phyloP scores from a whole-genome alignment of 805 yeast genomes.

The Torulaspora microellipsoides region DNA sequence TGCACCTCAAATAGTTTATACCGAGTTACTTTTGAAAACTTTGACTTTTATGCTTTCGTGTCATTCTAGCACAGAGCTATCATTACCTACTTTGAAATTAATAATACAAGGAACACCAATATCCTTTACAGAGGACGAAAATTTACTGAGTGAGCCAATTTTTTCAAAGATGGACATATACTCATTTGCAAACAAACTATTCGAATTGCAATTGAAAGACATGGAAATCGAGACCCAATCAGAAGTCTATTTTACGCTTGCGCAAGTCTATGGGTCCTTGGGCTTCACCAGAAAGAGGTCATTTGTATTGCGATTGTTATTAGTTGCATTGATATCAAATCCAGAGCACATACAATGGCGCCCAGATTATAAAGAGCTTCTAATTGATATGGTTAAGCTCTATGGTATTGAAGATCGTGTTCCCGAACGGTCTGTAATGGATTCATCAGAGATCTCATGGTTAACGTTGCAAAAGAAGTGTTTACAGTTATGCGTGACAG shows the following conservation, averaged over 20 bases:
- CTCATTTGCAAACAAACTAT: slow-evolving; percentile 43
- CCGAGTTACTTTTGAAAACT: slow-evolving; percentile 64
- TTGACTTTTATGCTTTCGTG: slow-evolving; percentile 55
- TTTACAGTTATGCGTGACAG: slow-evolving; percentile 46
- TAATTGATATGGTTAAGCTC: slow-evolving; percentile 45
- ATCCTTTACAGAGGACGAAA: background rate
- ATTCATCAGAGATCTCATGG: slow-evolving; percentile 45
- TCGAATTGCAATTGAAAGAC: slow-evolving; percentile 41
- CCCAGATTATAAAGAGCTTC: slow-evolving; percentile 38
- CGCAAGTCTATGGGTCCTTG: slow-evolving; percentile 57
- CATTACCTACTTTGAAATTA: slow-evolving; percentile 38
- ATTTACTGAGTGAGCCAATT: slow-evolving; percentile 9
- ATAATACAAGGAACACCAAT: slow-evolving; percentile 40
- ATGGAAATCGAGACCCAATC: slow-evolving; percentile 52
- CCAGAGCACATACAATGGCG: slow-evolving; percentile 24
- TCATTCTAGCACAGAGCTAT: slow-evolving; percentile 47
- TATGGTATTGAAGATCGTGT: slow-evolving; percentile 49
- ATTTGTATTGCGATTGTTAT: slow-evolving; percentile 60
- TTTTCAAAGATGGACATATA: slow-evolving; percentile 44
- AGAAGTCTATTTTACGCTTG: slow-evolving; percentile 59
- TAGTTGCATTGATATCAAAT: slow-evolving; percentile 48
- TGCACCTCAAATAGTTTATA: slow-evolving; percentile 76
- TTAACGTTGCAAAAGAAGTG: slow-evolving; percentile 51
- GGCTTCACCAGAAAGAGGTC: slow-evolving; percentile 64
- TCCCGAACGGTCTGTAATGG: slow-evolving; percentile 30